Evolutionary conservation across 1,284 basidiomycete genomes (phyloP).

Genomic region (Trichosporon sp.): DNA sequence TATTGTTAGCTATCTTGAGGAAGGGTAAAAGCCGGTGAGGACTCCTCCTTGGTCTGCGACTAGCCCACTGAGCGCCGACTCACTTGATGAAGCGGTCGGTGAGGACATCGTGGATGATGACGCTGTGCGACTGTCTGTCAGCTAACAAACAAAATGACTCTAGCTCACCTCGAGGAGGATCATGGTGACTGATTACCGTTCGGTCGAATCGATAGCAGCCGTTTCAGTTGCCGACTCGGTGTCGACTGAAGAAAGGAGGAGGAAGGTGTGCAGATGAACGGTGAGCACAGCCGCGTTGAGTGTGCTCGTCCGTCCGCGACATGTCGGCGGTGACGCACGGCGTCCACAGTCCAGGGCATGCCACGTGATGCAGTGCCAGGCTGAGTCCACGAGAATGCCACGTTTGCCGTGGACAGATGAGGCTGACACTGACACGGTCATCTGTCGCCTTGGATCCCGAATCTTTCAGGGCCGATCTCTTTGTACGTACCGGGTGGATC

Average conservation of each 20-base stretch:
- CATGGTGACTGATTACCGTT: slow-evolving; percentile 58
- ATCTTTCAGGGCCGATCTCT: no score
- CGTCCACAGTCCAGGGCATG: not conserved
- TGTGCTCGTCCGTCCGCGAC: not conserved
- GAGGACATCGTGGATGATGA: slow-evolving; percentile 88
- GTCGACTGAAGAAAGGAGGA: not conserved
- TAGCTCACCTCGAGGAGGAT: slow-evolving; percentile 69
- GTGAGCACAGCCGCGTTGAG: not conserved
- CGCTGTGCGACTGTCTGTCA: slow-evolving; percentile 73
- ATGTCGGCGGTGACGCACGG: slow-evolving; percentile 19
- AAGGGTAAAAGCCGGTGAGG: no score
- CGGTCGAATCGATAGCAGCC: not conserved
- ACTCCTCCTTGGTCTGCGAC: no score
- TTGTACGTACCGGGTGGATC: not conserved
- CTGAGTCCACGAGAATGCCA: not conserved
- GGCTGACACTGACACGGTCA: slow-evolving; percentile 14
- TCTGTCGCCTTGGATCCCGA: not conserved
- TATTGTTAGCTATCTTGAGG: slow-evolving; percentile 50
- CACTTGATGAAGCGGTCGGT: slow-evolving; percentile 88
- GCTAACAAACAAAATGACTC: not conserved
- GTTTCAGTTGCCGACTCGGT: not conserved
- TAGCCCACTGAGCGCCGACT: slow-evolving; percentile 39
- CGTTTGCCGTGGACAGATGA: not conserved
- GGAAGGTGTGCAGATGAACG: not conserved
- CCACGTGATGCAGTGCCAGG: slow-evolving; percentile 6